Evolutionary conservation across 129 eudicot species (phyloP).

Genomic region (Mikania micrantha): DNA sequence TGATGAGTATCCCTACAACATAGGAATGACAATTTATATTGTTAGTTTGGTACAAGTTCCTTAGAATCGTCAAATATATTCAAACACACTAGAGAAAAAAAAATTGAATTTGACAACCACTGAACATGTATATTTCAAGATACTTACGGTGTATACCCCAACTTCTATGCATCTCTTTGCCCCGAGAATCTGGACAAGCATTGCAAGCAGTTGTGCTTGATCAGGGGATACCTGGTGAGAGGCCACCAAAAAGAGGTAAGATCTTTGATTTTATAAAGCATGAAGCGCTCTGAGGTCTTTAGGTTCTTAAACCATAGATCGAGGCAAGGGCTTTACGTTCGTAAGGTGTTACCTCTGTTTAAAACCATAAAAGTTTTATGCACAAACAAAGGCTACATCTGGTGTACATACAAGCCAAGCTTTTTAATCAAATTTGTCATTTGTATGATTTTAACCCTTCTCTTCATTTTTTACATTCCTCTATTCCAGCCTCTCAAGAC

Average conservation of each 20-base stretch:
- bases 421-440: no score
- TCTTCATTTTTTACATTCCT: no score
- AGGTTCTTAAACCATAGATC: background rate
- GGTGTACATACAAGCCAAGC: background rate
- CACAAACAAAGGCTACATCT: no score
- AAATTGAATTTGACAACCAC: background rate
- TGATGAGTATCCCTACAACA: slow-evolving; percentile 85
- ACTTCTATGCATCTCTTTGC: slow-evolving; percentile 87
- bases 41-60: background rate
- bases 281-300: background rate
- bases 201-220: slow-evolving; percentile 96
- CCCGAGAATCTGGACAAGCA: slow-evolving; percentile 90
- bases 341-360: background rate
- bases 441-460: no score
- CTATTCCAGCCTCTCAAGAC: no score
- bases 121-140: background rate
- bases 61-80: background rate
- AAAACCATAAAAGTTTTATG: no score
- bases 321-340: no score
- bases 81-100: background rate
- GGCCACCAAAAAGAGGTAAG: slow-evolving; percentile 2
- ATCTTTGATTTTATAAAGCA: background rate
- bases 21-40: background rate
- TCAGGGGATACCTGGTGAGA: slow-evolving; percentile 77
- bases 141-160: slow-evolving; percentile 80